Evolutionary conservation across 192 early-diverging fungal species (phyloP).

Genomic region (Dissophora ornata): DNA sequence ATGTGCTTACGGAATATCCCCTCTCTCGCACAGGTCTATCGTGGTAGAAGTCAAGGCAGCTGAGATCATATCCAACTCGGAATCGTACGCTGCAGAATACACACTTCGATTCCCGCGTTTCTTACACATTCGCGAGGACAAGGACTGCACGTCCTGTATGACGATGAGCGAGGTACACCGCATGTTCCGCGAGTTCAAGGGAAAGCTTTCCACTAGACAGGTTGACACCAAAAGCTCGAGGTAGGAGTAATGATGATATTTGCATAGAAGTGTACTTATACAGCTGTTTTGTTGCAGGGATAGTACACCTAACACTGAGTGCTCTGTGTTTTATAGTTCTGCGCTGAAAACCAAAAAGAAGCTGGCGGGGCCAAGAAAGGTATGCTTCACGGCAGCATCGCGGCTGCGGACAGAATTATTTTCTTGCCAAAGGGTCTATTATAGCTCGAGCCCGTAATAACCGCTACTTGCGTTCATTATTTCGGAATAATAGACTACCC

Average conservation of each 20-base stretch:
- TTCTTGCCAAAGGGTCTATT: not conserved
- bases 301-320: too few relatives aligned
- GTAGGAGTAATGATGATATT: too few relatives aligned
- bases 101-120: constrained; percentile 87
- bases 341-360: constrained; percentile 22
- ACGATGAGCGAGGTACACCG: constrained; percentile 55
- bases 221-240: constrained; percentile 2
- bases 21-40: constrained; percentile 49
- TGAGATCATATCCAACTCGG: constrained; percentile 67
- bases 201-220: constrained; percentile 29
- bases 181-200: constrained; percentile 43
- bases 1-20: not conserved
- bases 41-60: constrained; percentile 77
- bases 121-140: constrained; percentile 73
- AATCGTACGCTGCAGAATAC: constrained; percentile 64
- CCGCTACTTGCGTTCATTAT: too few relatives aligned
- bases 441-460: too few relatives aligned
- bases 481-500: constrained; percentile 16
- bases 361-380: constrained; percentile 26
- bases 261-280: too few relatives aligned
- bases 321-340: not conserved
- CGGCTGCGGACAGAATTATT: not conserved
- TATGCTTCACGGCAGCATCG: not conserved
- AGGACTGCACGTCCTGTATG: constrained; percentile 61
- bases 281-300: too few relatives aligned